Conservation (phyloP, 2,329 filamentous ascomycete species). For the Nemania abortiva region DNA sequence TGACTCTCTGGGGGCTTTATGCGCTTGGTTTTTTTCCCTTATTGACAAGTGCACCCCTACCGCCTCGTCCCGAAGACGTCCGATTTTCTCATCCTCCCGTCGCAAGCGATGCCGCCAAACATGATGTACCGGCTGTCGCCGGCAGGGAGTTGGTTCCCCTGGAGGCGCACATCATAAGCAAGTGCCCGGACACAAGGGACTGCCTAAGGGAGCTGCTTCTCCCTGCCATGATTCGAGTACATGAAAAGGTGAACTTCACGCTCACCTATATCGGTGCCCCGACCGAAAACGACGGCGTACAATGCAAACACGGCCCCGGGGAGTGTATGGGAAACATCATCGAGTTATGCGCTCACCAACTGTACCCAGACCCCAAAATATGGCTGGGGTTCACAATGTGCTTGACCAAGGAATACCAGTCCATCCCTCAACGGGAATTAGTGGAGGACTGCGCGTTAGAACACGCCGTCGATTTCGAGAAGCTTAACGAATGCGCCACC, state of each 20-base stretch:
- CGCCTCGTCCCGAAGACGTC: conserved; percentile 1
- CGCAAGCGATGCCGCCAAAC: conserved; percentile 29
- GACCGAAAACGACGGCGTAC: conserved; percentile 83
- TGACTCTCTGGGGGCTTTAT: conserved; percentile 45
- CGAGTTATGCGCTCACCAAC: conserved; percentile 86
- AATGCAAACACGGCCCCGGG: conserved; percentile 87
- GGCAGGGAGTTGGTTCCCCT: conserved; percentile 72
- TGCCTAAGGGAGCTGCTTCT: conserved; percentile 85
- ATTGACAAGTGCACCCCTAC: conserved; percentile 36
- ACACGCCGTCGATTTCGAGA: conserved; percentile 85
- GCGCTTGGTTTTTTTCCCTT: conserved; percentile 37
- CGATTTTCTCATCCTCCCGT: conserved; percentile 13
- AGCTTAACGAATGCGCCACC: conserved; percentile 84
- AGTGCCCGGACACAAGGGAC: conserved; percentile 91
- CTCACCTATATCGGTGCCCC: conserved; percentile 89
- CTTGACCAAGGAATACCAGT: conserved; percentile 77
- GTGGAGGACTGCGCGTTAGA: conserved; percentile 90
- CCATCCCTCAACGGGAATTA: conserved; percentile 83
- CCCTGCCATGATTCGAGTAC: conserved; percentile 85
- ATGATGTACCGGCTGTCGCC: conserved; percentile 33
- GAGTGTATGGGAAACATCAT: conserved; percentile 96
- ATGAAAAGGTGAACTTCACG: conserved; percentile 89
- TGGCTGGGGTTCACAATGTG: conserved; percentile 96
- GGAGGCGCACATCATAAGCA: conserved; percentile 96
- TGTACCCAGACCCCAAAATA: conserved; percentile 87